Percentiles rank a stretch among this genome's conserved stretches.
These are phyloP conservation scores for Rhodotorula paludigena DNA, from an alignment of 768 basidiomycete species.

Conservation along the genomic window DNA sequence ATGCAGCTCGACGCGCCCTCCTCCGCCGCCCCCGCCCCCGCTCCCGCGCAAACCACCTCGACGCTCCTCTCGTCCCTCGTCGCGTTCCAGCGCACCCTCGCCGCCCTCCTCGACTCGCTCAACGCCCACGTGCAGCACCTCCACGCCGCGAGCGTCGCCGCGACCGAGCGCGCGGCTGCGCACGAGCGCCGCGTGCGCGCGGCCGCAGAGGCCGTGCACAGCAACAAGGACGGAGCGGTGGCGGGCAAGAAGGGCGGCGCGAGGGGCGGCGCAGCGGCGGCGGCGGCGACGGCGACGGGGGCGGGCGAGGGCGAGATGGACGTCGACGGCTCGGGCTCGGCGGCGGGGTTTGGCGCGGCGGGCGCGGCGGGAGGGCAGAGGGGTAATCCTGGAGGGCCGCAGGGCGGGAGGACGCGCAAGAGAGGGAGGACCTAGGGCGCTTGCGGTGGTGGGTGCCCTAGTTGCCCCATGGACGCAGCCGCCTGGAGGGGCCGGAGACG, in stretches of 20 bases:
- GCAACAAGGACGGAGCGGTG: neutral
- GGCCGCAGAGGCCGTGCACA: neutral
- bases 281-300: neutral
- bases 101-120: conserved; percentile 62
- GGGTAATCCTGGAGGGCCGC: no score
- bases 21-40: conserved; percentile 59
- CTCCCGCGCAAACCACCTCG: neutral
- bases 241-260: neutral
- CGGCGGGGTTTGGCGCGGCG: neutral
- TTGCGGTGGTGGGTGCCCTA: no score
- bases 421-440: no score
- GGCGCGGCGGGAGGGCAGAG: no score
- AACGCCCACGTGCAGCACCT: conserved; percentile 64
- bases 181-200: conserved; percentile 21
- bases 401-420: no score
- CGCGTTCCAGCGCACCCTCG: conserved; percentile 55
- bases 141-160: conserved; percentile 14
- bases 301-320: neutral
- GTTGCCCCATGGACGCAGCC: no score
- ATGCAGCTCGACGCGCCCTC: conserved; percentile 59
- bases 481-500: no score
- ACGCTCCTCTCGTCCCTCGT: conserved; percentile 11
- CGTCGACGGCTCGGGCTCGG: neutral
- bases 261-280: neutral
- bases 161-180: neutral